Conservation (phyloP, 2,329 filamentous ascomycete genomes). For the Diaporthe citri region DNA sequence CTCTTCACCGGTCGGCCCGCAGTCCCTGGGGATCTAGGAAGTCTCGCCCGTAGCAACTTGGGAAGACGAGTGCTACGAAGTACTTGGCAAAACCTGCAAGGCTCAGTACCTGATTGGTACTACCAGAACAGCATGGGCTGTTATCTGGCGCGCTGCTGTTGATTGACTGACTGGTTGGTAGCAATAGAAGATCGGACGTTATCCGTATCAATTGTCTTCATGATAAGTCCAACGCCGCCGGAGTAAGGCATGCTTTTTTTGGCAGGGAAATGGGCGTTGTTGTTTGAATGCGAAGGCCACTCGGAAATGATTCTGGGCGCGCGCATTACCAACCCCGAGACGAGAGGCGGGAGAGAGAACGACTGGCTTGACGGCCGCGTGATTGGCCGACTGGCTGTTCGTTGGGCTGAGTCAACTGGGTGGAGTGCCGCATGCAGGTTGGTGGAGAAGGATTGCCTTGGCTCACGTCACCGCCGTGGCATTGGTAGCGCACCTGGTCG, state of each 20-base stretch:
- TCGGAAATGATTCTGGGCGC: no score
- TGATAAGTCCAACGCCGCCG: neutral
- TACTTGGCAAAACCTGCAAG: neutral
- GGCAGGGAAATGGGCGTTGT: neutral
- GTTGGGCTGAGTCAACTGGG: slow-evolving; percentile 13
- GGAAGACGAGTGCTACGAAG: neutral
- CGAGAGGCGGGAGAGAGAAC: neutral
- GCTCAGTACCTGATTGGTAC: neutral
- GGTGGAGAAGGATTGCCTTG: slow-evolving; percentile 26
- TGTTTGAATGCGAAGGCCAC: neutral
- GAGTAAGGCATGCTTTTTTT: neutral
- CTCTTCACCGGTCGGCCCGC: neutral
- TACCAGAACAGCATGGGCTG: neutral
- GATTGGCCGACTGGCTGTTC: neutral
- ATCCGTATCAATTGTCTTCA: no score
- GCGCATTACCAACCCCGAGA: neutral
- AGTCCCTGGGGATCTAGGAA: no score
- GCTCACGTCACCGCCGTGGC: slow-evolving; percentile 15
- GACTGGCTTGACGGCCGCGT: neutral
- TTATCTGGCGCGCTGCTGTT: neutral
- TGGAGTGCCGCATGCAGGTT: slow-evolving; percentile 22
- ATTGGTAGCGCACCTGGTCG: neutral
- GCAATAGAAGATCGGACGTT: neutral
- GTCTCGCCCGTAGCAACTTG: neutral
- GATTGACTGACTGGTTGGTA: neutral